Conservation (phyloP, 352 stramenopile species). For the Phytopythium vexans region DNA sequence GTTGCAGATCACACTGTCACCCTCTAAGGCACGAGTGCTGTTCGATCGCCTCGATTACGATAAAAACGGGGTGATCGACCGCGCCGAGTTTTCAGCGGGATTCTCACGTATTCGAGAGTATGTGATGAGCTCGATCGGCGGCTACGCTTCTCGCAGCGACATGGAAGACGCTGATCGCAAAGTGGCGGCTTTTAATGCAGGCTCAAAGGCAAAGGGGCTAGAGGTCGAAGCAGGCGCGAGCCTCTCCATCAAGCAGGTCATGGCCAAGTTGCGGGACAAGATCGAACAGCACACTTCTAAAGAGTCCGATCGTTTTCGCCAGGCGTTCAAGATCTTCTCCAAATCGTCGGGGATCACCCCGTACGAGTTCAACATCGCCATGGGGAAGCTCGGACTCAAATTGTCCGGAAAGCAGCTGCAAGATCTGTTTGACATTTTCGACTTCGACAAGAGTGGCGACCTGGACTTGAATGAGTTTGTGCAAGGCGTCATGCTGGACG, state of each 20-base stretch:
- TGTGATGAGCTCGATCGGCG: conserved; percentile 1
- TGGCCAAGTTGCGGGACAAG: conserved; percentile 51
- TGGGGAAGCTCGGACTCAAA: conserved; percentile 54
- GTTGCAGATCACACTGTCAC: conserved; percentile 61
- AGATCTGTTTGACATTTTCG: conserved; percentile 66
- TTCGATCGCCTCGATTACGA: conserved; percentile 68
- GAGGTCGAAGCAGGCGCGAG: conserved; percentile 27
- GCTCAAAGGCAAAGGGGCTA: background rate
- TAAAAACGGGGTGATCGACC: conserved; percentile 54
- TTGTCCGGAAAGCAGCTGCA: conserved; percentile 46
- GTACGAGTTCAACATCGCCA: conserved; percentile 46
- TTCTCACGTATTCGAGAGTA: background rate
- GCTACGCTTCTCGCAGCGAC: background rate
- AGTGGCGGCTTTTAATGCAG: background rate
- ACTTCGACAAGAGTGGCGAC: conserved; percentile 76
- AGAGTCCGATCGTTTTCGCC: conserved; percentile 68
- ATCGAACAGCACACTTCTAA: conserved; percentile 67
- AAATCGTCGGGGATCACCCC: conserved; percentile 60
- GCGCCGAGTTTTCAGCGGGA: conserved; percentile 56
- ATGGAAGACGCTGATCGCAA: background rate
- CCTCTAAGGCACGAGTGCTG: conserved; percentile 47
- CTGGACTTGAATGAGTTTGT: conserved; percentile 81
- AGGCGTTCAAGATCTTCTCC: conserved; percentile 68
- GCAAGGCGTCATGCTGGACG: conserved; percentile 72
- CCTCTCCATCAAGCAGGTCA: conserved; percentile 56